These are phyloP conservation scores for Teratosphaeria epicoccoides DNA, from an alignment of 2,329 filamentous ascomycete species.

Conservation along the genomic window DNA sequence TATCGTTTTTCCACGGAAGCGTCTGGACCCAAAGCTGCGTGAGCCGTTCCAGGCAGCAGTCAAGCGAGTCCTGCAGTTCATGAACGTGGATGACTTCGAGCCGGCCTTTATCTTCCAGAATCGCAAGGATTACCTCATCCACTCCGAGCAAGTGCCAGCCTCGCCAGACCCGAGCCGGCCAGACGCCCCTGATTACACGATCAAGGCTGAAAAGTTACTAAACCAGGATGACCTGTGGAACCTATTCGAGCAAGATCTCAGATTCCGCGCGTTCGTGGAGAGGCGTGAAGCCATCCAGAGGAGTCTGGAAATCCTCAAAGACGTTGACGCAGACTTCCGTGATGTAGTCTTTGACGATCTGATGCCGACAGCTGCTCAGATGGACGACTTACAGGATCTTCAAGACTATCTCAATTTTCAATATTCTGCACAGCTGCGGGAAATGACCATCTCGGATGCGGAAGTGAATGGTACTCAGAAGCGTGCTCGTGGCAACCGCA, in stretches of 20 bases:
- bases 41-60: slow-evolving; percentile 80
- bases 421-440: slow-evolving; percentile 74
- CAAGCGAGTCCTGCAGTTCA: slow-evolving; percentile 85
- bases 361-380: slow-evolving; percentile 66
- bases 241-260: slow-evolving; percentile 87
- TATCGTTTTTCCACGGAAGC: slow-evolving; percentile 78
- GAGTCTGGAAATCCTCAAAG: slow-evolving; percentile 65
- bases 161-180: slow-evolving; percentile 55
- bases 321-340: slow-evolving; percentile 43
- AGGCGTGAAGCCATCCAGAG: slow-evolving; percentile 76
- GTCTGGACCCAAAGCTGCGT: slow-evolving; percentile 57
- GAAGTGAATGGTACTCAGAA: slow-evolving; percentile 59
- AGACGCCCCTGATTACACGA: slow-evolving; percentile 60
- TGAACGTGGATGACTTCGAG: slow-evolving; percentile 88
- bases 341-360: slow-evolving; percentile 74
- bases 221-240: slow-evolving; percentile 92
- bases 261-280: slow-evolving; percentile 85
- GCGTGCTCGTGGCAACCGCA: slow-evolving; percentile 71
- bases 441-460: slow-evolving; percentile 54
- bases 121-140: slow-evolving; percentile 93
- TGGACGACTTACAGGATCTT: slow-evolving; percentile 92
- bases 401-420: slow-evolving; percentile 96
- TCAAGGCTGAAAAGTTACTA: slow-evolving; percentile 74
- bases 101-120: slow-evolving; percentile 98
- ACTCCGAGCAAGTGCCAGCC: slow-evolving; percentile 61